Percentiles rank a stretch among this genome's conserved stretches.
These are phyloP conservation scores for Hymenoscyphus fraxineus DNA, from an alignment of 2,329 filamentous ascomycete species.

Conservation along the genomic window DNA sequence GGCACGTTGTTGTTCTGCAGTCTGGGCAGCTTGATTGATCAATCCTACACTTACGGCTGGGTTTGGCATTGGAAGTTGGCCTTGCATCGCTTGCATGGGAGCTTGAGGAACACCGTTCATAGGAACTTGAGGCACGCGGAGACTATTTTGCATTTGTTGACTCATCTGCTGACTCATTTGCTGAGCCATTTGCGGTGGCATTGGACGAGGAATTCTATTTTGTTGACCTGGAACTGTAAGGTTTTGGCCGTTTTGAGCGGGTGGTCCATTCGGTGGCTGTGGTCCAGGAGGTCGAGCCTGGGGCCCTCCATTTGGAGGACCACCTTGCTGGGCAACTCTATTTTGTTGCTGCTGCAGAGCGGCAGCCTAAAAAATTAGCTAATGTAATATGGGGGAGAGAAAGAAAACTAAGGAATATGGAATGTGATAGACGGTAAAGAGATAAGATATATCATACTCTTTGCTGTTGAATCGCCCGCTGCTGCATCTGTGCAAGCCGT, in stretches of 20 bases:
- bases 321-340: constrained; percentile 19
- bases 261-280: constrained; percentile 20
- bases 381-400: constrained; percentile 19
- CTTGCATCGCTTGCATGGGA: constrained; percentile 57
- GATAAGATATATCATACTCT: constrained; percentile 43
- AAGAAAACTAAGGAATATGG: not conserved
- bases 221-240: constrained; percentile 32
- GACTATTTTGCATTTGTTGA: constrained; percentile 29
- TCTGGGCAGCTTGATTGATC: constrained; percentile 61
- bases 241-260: constrained; percentile 23
- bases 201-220: constrained; percentile 27
- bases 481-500: constrained; percentile 48
- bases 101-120: constrained; percentile 65
- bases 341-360: constrained; percentile 11
- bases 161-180: constrained; percentile 30
- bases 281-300: constrained; percentile 16
- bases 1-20: constrained; percentile 61
- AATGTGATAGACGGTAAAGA: not conserved
- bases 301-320: constrained; percentile 12
- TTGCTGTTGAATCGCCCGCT: constrained; percentile 43
- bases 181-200: constrained; percentile 32
- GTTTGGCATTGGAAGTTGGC: constrained; percentile 53
- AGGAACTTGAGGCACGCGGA: constrained; percentile 44
- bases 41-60: constrained; percentile 50
- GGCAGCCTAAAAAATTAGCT: constrained; percentile 5